Conservation (phyloP, 495 filamentous ascomycete species). For the Glarea lozoyensis region DNA sequence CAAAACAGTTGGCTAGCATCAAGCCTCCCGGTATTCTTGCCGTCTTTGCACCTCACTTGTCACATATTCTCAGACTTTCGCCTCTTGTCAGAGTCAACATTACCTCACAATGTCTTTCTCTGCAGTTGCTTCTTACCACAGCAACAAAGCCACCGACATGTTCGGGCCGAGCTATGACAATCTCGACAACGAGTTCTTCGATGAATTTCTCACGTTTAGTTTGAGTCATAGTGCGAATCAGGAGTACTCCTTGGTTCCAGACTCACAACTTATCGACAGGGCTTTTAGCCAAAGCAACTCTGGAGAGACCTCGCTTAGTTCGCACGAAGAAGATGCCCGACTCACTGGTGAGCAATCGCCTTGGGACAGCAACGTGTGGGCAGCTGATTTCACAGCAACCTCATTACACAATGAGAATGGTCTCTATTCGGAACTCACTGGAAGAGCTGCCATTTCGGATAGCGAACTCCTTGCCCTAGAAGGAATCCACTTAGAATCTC, state of each 20-base stretch:
- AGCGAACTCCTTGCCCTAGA: slow-evolving; percentile 21
- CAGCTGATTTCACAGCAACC: background rate
- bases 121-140: slow-evolving; percentile 2
- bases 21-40: slow-evolving; percentile 3
- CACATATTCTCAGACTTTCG: no score
- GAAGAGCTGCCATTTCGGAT: slow-evolving; percentile 17
- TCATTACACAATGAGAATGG: slow-evolving; percentile 4
- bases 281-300: background rate
- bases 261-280: background rate
- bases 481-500: slow-evolving; percentile 14
- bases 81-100: background rate
- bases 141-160: slow-evolving; percentile 4
- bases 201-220: slow-evolving; percentile 19
- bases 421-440: slow-evolving; percentile 14
- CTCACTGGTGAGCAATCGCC: background rate
- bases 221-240: slow-evolving; percentile 1
- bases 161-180: slow-evolving; percentile 14
- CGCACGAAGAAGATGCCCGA: background rate
- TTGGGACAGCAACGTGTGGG: slow-evolving; percentile 1
- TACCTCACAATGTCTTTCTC: slow-evolving; percentile 17
- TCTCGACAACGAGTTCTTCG: slow-evolving; percentile 20
- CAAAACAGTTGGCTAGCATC: slow-evolving; percentile 1
- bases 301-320: background rate
- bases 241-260: slow-evolving; percentile 4
- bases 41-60: background rate